Base-by-base conservation (phyloP, 2,329 filamentous ascomycete species). In the Arthrinium phaeospermum region DNA sequence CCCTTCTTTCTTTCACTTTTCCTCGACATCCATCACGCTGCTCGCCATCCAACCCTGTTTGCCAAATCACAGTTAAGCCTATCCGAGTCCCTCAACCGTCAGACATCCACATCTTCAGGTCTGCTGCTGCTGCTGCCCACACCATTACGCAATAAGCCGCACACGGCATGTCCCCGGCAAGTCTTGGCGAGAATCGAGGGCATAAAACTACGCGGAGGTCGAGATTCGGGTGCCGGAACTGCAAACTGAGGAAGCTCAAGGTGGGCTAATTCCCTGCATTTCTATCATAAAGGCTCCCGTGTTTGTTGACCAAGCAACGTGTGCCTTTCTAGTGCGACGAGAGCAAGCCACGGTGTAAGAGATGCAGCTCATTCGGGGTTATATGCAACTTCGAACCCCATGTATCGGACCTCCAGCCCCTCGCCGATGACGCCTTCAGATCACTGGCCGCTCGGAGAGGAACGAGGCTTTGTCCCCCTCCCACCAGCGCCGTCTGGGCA, bases 221-320 rank as follows among this genome's bases (percentile, higher is more conserved):
- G 22, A 82, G 84, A 77, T 81, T 79, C 73, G 86, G 86, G 46
- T 88, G 86, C 70, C 82, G 84, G 14, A 88, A 87, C 75, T 88
- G 86, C 78, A 87, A 87, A 76, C 81, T 87, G 5, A 76, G 86
- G 72, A 86, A 86, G 74, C 73, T 88, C 71, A 88, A 87, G 81
- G 86, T 86, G 34, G 3, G 75, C 69, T 1, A 8, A 4, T 4
- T 51, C 37, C 37, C 49, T 16, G 13, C 68, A 53, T 41, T 13
- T 12, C 37, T 16, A 10, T 4, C 16, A 67, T 22, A 2, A 6
- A 61, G 8, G 22, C 2, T 5, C 27, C 27, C 27, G 7, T 41
- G 61, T 37, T 19, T 19, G 19, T 12, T 27, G 10, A 27, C 6
- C 12, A 13, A 24, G 71, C 67, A 4, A 69, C 70, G 69, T 24